Base-by-base conservation (phyloP, 2,329 filamentous ascomycete species). In the Ophiostoma montium region DNA sequence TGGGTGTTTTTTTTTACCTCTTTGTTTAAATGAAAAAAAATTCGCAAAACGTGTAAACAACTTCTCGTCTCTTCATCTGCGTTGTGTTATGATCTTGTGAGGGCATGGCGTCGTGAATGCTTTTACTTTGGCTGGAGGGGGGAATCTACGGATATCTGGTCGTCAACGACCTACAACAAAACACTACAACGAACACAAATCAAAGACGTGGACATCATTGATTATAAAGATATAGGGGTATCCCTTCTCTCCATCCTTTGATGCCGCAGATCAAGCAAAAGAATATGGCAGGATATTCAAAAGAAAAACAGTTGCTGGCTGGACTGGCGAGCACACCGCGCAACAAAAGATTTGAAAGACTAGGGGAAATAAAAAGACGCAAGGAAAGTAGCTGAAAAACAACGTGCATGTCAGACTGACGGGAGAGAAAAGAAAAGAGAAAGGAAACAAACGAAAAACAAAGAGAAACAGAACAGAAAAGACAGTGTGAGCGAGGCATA, bases 1-100 rank as follows among this genome's bases (percentile, higher is more conserved):
- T 49, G 47, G 36, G 50, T 48, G 48, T 49, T 47, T 47, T 49
- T 47, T 47, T 49, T 42, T 43, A 19, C 32, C 31, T 53, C 36
- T 47, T 46, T 50, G 15, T 46, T 47, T 32, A 21, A 43, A 46
- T 10, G 21, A 35, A 49, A 42, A 39, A 46, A 43, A 49, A 46
- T 46, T 23, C 30, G 21, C 19, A 50, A 44, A 21, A 47, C 42
- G 30, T 47, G 49, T 48, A 36, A 43, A 43, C n/a, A n/a, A n/a
- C n/a, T n/a, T 47, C 23, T 52, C 36, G 49, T 35, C 43, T 39
- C 43, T 43, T 52, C 45, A 49, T 23, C 21, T 36, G 23, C 35
- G 18, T 23, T 35, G 36, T 32, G 41, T 38, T 42, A 42, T 42
- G 39, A 30, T n/a, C n/a, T n/a, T n/a, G n/a, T n/a, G n/a, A n/a